Evolutionary conservation across 306 rosid genomes (phyloP), one percentile per base, ranked within the genome.

Genomic region (Arachis stenosperma): DNA sequence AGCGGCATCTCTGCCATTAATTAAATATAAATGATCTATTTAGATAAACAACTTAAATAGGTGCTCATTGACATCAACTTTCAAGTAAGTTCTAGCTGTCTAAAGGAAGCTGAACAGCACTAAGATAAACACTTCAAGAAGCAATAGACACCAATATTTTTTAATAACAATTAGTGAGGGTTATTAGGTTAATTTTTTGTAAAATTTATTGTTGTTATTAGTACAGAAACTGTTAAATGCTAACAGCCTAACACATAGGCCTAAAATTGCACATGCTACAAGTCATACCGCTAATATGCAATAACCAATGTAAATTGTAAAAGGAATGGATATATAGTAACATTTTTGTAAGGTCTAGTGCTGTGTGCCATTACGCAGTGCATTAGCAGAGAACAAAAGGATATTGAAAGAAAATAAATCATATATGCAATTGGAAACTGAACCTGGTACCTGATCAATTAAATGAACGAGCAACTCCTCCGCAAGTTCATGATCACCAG

Each of bases 401-500:
- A 77, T 69, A 42, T 39, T 64, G 55, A 17, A 72, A 27, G 59
- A 73, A 72, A 68, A 69, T 11, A 15, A 69, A 84, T 44, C 13
- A 50, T 42, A 68, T 9, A 29, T 53, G 70, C 61, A 70, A 36
- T 71, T n/a, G 27, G 27, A 27, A 63, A 62, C 36, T 61, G 27
- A 59, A 47, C 66, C 6, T 55, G 17, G 44, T 79, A 91, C 99
- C 97, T 95, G 88, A 74, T 95, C 99, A 79, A 95, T 95, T 86
- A 95, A 95, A 78, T 91, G 92, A 58, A 95, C 90, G 41, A 95
- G 98, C 85, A 95, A 88, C 86, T 95, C 99, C 83, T 95, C 99
- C 0, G 99, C 98, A 75, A 95, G 96, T 84, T 95, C 98, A 52
- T 98, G 99, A 71, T 95, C 99, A 51, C 99, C 99, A 40, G 99